Conservation (phyloP, 495 filamentous ascomycete species). For the Penicillium egyptiacum region DNA sequence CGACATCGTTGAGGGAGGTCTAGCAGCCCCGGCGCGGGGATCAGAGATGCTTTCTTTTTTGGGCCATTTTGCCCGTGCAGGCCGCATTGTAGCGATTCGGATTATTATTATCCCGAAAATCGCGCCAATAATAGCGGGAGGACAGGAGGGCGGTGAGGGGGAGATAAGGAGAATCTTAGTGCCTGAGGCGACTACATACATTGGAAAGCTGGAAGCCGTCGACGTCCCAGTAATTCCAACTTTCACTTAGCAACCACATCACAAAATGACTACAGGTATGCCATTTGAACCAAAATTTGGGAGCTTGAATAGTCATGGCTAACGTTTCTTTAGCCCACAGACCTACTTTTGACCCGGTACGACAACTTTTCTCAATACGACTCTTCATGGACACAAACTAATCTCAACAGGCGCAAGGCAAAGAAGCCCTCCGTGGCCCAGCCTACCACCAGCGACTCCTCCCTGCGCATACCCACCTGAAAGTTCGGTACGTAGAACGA, state of each 20-base stretch:
- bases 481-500: conserved; percentile 61
- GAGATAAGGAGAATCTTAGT: not conserved
- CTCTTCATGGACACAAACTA: conserved; percentile 9
- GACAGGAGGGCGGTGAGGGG: conserved; percentile 14
- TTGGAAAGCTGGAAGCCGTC: not conserved
- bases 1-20: conserved; percentile 62
- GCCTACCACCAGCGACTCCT: conserved; percentile 96
- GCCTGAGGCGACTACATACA: conserved; percentile 9
- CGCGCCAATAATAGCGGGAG: conserved; percentile 7
- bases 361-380: conserved; percentile 30
- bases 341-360: conserved; percentile 90
- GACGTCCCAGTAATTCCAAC: not conserved
- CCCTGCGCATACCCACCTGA: conserved; percentile 88
- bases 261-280: conserved; percentile 67
- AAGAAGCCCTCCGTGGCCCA: conserved; percentile 89
- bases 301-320: conserved; percentile 16
- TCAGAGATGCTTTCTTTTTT: conserved; percentile 25
- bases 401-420: conserved; percentile 72
- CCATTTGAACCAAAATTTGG: not conserved
- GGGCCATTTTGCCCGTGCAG: conserved; percentile 26
- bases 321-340: conserved; percentile 58
- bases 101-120: conserved; percentile 7
- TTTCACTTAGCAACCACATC: not conserved
- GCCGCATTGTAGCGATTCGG: conserved; percentile 26
- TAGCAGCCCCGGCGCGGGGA: conserved; percentile 30